Evolutionary conservation across 352 stramenopile genomes (phyloP), one percentile per base, ranked within the genome.

Genomic region (Globisporangium yorkense): DNA sequence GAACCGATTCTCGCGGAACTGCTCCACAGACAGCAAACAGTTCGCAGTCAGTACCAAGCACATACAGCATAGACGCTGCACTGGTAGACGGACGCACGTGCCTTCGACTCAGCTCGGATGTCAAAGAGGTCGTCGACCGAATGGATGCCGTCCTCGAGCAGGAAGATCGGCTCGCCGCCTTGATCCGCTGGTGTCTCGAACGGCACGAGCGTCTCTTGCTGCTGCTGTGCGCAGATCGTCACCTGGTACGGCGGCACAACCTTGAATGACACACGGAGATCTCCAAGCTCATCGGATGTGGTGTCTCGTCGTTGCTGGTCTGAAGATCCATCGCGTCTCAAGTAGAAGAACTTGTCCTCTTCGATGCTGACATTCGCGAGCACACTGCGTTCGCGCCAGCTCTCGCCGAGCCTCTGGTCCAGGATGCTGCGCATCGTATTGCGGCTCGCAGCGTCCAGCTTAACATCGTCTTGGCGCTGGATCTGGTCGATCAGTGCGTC

Each of bases 401-500:
- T 46, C 33, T 58, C 43, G 35, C 76, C 77, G 21, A 79, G 16
- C n/a, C 76, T 64, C 54, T 80, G 70, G n/a, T 80, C 54, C 50
- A 92, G 57, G 21, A 89, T 61, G 54, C 74, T 77, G 5, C 60
- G 57, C 82, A 92, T 92, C 24, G 70, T 64, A 5, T 70, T 62
- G n/a, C 75, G 64, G 54, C 48, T 77, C 29, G 71, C 57, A 31
- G 65, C 13, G 56, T 84, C 66, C 49, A 92, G 57, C 5, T 60
- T 18, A 33, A 92, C 71, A 15, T 40, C 54, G 59, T 92, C 78
- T 63, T 66, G 63, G 13, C 83, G 78, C 51, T 79, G 49, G 52
- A 90, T 90, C 56, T 88, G 80, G 51, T 87, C 75, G n/a, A 90
- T 70, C 0, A 92, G 56, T 29, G 71, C 68, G 9, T 88, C 58